Percentiles rank a stretch among this genome's conserved stretches.
These are phyloP conservation scores for Intubia oerlemansii DNA, from an alignment of 2,329 filamentous ascomycete species.

Conservation along the genomic window DNA sequence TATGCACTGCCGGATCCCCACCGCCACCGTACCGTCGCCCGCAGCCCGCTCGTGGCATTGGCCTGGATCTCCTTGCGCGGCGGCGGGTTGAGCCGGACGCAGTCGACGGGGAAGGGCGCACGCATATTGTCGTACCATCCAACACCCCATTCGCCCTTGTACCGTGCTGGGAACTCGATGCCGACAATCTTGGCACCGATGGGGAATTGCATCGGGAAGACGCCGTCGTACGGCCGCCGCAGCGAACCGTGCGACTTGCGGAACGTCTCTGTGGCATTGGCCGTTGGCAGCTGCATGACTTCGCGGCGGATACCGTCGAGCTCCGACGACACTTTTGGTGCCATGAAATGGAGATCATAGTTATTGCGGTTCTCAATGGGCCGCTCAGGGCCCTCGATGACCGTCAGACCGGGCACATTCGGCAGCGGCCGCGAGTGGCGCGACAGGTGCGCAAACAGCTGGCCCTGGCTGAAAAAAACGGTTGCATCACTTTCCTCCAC, in stretches of 20 bases:
- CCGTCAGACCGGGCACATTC: constrained; percentile 22
- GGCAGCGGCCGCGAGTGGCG: constrained; percentile 32
- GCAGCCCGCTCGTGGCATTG: constrained; percentile 22
- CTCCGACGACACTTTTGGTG: constrained; percentile 18
- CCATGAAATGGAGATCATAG: constrained; percentile 29
- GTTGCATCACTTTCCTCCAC: constrained; percentile 32
- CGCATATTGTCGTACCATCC: constrained; percentile 31
- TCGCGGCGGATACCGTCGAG: constrained; percentile 20
- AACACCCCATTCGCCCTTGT: constrained; percentile 31
- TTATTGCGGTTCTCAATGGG: constrained; percentile 22
- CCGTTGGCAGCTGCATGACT: constrained; percentile 21
- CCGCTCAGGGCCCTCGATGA: constrained; percentile 22
- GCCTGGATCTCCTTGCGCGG: constrained; percentile 19
- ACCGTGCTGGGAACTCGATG: constrained; percentile 27
- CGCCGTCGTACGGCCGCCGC: constrained; percentile 8
- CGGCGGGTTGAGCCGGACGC: constrained; percentile 24
- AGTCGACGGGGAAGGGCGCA: constrained; percentile 25
- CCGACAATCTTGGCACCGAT: constrained; percentile 26
- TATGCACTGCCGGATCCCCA: constrained; percentile 21
- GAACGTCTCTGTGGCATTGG: constrained; percentile 21
- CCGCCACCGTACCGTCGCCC: constrained; percentile 28
- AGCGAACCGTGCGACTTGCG: constrained; percentile 23
- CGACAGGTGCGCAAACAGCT: constrained; percentile 29
- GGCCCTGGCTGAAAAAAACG: constrained; percentile 30
- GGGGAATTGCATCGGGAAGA: constrained; percentile 10